These are phyloP conservation scores for Kwoniella heveanensis DNA, from an alignment of 768 basidiomycete genomes.

Conservation along the genomic window DNA sequence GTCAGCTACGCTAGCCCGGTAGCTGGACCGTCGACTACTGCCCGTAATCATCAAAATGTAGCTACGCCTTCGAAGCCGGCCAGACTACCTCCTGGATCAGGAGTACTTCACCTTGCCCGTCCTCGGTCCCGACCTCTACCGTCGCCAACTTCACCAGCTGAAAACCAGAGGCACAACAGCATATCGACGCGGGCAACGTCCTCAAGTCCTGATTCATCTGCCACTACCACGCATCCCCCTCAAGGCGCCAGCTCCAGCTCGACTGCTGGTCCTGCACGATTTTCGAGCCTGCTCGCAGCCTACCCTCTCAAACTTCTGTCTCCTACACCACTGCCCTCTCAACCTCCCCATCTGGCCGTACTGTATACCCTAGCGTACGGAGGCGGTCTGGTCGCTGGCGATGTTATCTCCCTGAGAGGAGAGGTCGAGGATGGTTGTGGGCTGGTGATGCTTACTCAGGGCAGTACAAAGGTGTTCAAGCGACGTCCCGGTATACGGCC, in stretches of 20 bases:
- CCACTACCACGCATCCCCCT: no score
- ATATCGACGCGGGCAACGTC: not conserved
- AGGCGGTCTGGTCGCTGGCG: conserved; percentile 87
- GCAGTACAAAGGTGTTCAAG: conserved; percentile 90
- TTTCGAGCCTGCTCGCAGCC: conserved; percentile 73
- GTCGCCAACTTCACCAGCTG: no score
- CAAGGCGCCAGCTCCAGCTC: no score
- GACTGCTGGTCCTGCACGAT: conserved; percentile 44
- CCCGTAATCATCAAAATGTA: no score
- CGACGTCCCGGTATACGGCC: conserved; percentile 61
- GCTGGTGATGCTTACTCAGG: conserved; percentile 83
- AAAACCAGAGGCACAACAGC: no score
- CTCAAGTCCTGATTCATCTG: not conserved
- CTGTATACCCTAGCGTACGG: conserved; percentile 85
- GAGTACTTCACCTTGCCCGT: not conserved
- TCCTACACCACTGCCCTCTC: conserved; percentile 60
- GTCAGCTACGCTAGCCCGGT: not conserved
- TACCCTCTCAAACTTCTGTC: conserved; percentile 89
- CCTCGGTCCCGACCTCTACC: no score
- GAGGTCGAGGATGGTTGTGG: conserved; percentile 64
- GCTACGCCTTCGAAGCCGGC: not conserved
- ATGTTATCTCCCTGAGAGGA: conserved; percentile 68
- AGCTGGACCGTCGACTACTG: not conserved
- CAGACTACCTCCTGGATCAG: conserved; percentile 11
- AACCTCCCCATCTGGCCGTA: conserved; percentile 63